Evolutionary conservation across 192 early-diverging fungal species (phyloP).

Genomic region (Coemansia sp.): DNA sequence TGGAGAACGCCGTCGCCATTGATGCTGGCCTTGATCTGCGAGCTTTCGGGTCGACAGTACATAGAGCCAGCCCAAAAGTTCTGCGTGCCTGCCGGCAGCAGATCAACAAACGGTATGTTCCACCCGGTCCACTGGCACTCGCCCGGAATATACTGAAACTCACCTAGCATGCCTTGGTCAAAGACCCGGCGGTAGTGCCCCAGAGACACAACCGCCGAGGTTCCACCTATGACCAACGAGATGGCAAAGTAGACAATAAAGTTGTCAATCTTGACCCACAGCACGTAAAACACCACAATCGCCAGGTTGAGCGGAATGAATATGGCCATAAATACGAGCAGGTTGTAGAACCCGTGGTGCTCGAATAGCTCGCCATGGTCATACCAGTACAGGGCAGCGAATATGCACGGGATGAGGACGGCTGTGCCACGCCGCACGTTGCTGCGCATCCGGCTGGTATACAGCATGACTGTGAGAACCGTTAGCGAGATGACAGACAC

Average conservation of each 20-base stretch:
- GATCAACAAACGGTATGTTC: conserved; percentile 54
- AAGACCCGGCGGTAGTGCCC: conserved; percentile 47
- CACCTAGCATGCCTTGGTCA: conserved; percentile 27
- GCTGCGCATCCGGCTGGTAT: conserved; percentile 33
- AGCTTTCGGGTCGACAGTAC: conserved; percentile 23
- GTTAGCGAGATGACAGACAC: conserved; percentile 51
- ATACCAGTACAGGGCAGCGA: conserved; percentile 43
- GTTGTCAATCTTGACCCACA: conserved; percentile 30
- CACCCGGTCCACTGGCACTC: conserved; percentile 54
- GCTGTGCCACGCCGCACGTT: conserved; percentile 20
- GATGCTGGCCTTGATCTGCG: conserved; percentile 42
- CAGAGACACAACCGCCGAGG: conserved; percentile 21
- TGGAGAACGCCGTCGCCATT: conserved; percentile 34
- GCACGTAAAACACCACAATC: conserved; percentile 37
- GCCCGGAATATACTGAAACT: conserved; percentile 11
- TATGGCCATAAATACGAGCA: conserved; percentile 57
- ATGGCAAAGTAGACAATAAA: conserved; percentile 40
- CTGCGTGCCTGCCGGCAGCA: conserved; percentile 54
- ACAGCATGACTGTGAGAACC: conserved; percentile 39
- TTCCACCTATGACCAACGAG: conserved; percentile 6
- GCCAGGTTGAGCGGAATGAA: conserved; percentile 50
- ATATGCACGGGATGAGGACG: conserved; percentile 7
- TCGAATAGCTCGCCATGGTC: conserved; percentile 61
- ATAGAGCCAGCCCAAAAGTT: conserved; percentile 60
- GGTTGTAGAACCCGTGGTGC: conserved; percentile 56